A percentile compares a stretch with the other conserved stretches of the same genome.
Conservation (phyloP, 2,329 filamentous ascomycete genomes). For the Alternaria atra region DNA sequence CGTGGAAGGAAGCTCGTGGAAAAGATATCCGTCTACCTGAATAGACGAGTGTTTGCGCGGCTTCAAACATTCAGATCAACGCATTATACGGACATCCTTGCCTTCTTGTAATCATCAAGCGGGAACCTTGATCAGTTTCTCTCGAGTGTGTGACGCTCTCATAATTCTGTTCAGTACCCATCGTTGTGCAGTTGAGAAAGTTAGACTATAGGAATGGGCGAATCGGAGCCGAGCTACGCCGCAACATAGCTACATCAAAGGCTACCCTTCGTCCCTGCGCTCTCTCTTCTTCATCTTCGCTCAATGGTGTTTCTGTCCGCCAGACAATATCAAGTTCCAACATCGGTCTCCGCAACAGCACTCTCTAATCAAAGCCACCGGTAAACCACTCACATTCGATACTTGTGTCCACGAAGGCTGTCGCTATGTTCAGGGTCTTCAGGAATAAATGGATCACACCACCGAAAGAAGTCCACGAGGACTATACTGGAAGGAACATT, state of each 20-base stretch:
- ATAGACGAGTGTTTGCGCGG: background rate
- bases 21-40: background rate
- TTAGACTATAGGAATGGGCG: conserved; percentile 3
- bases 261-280: conserved; percentile 57
- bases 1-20: background rate
- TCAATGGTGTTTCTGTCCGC: background rate
- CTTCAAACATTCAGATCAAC: background rate
- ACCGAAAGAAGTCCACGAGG: conserved; percentile 45
- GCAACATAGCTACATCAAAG: conserved; percentile 2
- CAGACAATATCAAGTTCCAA: background rate
- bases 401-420: conserved; percentile 25
- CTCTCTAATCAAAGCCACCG: background rate
- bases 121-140: background rate
- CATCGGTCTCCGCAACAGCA: background rate
- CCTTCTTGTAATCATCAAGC: background rate
- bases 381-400: conserved; percentile 40
- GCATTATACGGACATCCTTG: background rate
- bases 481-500: conserved; percentile 51
- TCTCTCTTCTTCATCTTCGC: background rate
- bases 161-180: background rate
- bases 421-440: conserved; percentile 36
- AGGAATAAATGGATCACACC: conserved; percentile 46
- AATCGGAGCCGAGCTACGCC: conserved; percentile 24
- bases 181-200: background rate
- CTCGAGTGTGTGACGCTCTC: too few relatives aligned